phyloP scores from a whole-genome alignment of 2,329 filamentous ascomycete species.

The Aphanocladium album region DNA sequence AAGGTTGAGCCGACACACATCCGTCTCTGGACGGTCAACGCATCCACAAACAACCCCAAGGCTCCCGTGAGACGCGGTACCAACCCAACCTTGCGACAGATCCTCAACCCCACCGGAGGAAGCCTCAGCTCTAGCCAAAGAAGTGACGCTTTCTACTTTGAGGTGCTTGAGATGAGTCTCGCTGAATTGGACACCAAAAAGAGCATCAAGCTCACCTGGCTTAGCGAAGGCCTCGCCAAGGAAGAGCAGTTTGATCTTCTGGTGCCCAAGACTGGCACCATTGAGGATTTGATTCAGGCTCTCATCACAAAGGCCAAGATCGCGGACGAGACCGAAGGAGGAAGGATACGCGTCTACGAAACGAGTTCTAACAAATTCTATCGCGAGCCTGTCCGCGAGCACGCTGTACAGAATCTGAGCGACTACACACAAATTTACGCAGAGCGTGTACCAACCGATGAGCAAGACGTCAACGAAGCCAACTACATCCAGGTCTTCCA shows the following conservation, averaged over 20 bases:
- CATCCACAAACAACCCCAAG: slow-evolving; percentile 71
- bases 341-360: slow-evolving; percentile 76
- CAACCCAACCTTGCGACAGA: slow-evolving; percentile 68
- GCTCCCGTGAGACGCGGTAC: slow-evolving; percentile 66
- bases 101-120: slow-evolving; percentile 69
- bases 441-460: slow-evolving; percentile 73
- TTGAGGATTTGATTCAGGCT: slow-evolving; percentile 70
- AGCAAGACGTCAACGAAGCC: slow-evolving; percentile 50
- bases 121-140: slow-evolving; percentile 67
- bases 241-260: slow-evolving; percentile 82
- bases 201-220: slow-evolving; percentile 72
- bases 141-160: slow-evolving; percentile 79
- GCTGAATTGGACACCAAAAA: slow-evolving; percentile 93
- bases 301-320: slow-evolving; percentile 78
- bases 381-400: slow-evolving; percentile 66
- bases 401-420: slow-evolving; percentile 73
- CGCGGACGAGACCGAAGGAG: slow-evolving; percentile 63
- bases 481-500: slow-evolving; percentile 78
- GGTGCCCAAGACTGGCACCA: slow-evolving; percentile 77
- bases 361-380: slow-evolving; percentile 77
- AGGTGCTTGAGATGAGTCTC: slow-evolving; percentile 89
- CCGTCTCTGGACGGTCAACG: slow-evolving; percentile 83
- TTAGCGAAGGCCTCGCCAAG: slow-evolving; percentile 87
- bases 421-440: slow-evolving; percentile 81
- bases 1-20: slow-evolving; percentile 78